Evolutionary conservation across 768 basidiomycete genomes (phyloP), one percentile per base, ranked within the genome.

Genomic region (Plicaturopsis crispa): DNA sequence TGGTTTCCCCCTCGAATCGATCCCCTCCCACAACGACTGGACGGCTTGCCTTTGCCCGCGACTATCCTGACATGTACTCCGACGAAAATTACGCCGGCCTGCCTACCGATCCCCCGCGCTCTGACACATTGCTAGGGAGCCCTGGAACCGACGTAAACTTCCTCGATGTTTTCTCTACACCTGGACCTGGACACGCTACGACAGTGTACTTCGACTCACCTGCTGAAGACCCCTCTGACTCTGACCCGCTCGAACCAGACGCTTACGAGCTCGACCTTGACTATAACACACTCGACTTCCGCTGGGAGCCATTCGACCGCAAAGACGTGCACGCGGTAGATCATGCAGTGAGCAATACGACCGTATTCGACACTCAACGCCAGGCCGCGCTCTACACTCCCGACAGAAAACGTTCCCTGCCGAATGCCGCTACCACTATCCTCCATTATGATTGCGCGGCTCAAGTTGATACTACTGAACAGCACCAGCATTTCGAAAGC

Each of bases 161-260:
- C n/a, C n/a, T n/a, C n/a, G n/a, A n/a, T n/a, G n/a, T n/a, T n/a
- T n/a, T n/a, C n/a, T 55, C 61, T n/a, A 72, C 70, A 34, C 76
- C 78, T 24, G 73, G 73, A 18, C 73, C 73, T 24, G 31, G 49
- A 31, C 47, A 42, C 30, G 56, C 59, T 33, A 57, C 45, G 17
- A 53, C 61, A 5, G 50, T 72, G 23, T 71, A 73, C 53, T 72
- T 73, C 46, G 71, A 75, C 49, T 72, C 70, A 2, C 72, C 72
- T 2, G 60, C 62, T 21, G 71, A 75, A 52, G 71, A 73, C 44
- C 69, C 69, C 24, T 55, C 59, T 35, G 39, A 49, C 24, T 64
- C 67, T 21, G 62, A 62, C 46, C 44, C 59, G 21, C 53, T 65
- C 24, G 53, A 61, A 21, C 45, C 55, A 24, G 51, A 51, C 35